These are phyloP conservation scores for Mentha longifolia DNA, from an alignment of 257 asterid species.

Conservation along the genomic window DNA sequence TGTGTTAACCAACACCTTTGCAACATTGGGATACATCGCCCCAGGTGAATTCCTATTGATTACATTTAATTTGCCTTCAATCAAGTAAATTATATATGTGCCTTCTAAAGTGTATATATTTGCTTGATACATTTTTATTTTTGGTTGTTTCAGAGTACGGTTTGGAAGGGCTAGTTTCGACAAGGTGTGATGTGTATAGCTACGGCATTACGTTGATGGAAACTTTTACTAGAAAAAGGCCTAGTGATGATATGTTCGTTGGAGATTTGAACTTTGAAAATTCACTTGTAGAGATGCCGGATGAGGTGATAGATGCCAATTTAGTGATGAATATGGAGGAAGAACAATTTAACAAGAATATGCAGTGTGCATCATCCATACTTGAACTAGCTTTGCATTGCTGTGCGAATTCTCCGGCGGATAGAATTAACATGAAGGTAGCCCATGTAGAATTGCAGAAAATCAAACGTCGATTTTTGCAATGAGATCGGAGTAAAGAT, in stretches of 20 bases:
- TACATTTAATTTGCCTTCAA: too few relatives aligned
- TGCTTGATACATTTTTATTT: background rate
- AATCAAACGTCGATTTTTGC: background rate
- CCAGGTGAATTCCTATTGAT: background rate
- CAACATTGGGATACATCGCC: constrained; percentile 18
- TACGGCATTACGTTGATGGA: background rate
- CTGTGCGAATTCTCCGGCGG: background rate
- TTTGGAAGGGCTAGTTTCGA: constrained; percentile 9
- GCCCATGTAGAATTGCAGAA: background rate
- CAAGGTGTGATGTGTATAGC: background rate
- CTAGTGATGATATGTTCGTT: background rate
- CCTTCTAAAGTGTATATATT: too few relatives aligned
- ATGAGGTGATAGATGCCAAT: background rate
- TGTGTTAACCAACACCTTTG: background rate
- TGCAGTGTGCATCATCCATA: background rate
- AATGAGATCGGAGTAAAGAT: too few relatives aligned
- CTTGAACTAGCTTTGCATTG: background rate
- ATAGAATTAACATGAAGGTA: background rate
- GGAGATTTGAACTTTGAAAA: constrained; percentile 3
- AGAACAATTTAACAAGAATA: background rate
- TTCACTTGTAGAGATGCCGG: background rate
- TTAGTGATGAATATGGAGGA: background rate
- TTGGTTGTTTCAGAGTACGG: background rate
- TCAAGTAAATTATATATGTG: too few relatives aligned
- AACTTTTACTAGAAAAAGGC: background rate